Conservation (phyloP, 306 rosid species). For the Vicia faba region DNA sequence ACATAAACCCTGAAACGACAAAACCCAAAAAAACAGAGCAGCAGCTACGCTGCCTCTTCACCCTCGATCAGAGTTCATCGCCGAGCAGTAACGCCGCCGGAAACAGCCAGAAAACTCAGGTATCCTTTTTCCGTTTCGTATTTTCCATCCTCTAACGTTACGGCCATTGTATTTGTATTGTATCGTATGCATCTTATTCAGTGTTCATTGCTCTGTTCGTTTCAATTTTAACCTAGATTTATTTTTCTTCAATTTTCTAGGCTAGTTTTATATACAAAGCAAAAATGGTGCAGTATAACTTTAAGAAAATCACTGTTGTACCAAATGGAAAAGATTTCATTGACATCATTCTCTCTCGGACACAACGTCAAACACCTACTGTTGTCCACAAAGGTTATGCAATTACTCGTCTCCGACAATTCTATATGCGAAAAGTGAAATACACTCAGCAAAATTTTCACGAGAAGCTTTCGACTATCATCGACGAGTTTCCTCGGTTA, state of each 20-base stretch:
- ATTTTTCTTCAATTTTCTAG: background rate
- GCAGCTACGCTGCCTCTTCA: too few species aligned
- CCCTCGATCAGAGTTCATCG: too few species aligned
- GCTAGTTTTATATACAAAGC: constrained; percentile 3
- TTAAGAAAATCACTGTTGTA: constrained; percentile 85
- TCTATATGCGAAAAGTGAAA: constrained; percentile 90
- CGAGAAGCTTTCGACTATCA: constrained; percentile 74
- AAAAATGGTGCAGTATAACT: constrained; percentile 83
- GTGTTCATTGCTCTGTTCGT: background rate
- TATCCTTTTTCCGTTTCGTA: too few species aligned
- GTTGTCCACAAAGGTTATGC: constrained; percentile 92
- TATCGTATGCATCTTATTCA: background rate
- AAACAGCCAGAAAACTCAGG: too few species aligned
- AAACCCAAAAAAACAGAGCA: too few species aligned
- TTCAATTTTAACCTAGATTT: background rate
- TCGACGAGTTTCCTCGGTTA: constrained; percentile 83
- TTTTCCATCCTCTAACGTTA: too few species aligned
- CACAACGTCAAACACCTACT: constrained; percentile 84
- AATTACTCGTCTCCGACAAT: constrained; percentile 73
- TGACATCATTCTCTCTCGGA: constrained; percentile 83
- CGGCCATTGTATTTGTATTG: too few species aligned
- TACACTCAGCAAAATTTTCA: constrained; percentile 72
- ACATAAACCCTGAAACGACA: too few species aligned
- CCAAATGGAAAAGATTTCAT: constrained; percentile 84
- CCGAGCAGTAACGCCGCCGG: too few species aligned